Conservation (phyloP, 2,329 filamentous ascomycete genomes). For the Penicillium sp. region DNA sequence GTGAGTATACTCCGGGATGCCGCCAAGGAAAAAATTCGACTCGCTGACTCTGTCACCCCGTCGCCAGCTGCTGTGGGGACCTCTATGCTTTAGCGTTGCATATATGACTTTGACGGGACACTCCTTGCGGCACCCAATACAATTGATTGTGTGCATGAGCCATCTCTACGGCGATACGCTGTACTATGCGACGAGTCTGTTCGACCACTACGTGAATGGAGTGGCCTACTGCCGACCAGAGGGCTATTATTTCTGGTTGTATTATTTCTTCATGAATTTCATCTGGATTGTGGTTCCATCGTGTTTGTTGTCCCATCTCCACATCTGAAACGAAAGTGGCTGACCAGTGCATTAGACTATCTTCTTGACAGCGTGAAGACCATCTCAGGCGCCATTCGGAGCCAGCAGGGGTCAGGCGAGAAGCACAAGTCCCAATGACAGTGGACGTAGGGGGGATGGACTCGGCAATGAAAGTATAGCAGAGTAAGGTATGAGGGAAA, state of each 20-base stretch:
- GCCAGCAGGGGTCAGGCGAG: slow-evolving; percentile 17
- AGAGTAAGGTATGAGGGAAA: not conserved
- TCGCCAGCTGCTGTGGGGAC: slow-evolving; percentile 55
- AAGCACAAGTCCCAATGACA: slow-evolving; percentile 27
- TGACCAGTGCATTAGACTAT: slow-evolving; percentile 25
- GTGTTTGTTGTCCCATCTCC: slow-evolving; percentile 39
- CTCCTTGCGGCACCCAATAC: slow-evolving; percentile 55
- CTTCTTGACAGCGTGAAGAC: slow-evolving; percentile 29
- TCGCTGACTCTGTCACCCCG: slow-evolving; percentile 2
- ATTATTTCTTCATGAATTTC: slow-evolving; percentile 62
- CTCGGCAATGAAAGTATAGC: not conserved
- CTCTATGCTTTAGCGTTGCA: slow-evolving; percentile 55
- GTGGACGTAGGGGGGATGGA: slow-evolving; percentile 11
- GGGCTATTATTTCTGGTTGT: slow-evolving; percentile 60
- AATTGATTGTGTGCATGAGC: slow-evolving; percentile 57
- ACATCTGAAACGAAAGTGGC: not conserved
- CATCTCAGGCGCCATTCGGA: slow-evolving; percentile 29
- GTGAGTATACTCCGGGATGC: slow-evolving; percentile 45
- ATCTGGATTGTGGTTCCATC: slow-evolving; percentile 61
- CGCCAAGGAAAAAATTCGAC: not conserved
- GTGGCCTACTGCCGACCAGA: slow-evolving; percentile 57
- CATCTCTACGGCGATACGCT: slow-evolving; percentile 61
- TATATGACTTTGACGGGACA: slow-evolving; percentile 51
- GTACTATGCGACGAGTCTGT: slow-evolving; percentile 60
- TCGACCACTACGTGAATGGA: slow-evolving; percentile 53